Conservation (phyloP, 2,329 filamentous ascomycete species). For the Colletotrichum sp. region DNA sequence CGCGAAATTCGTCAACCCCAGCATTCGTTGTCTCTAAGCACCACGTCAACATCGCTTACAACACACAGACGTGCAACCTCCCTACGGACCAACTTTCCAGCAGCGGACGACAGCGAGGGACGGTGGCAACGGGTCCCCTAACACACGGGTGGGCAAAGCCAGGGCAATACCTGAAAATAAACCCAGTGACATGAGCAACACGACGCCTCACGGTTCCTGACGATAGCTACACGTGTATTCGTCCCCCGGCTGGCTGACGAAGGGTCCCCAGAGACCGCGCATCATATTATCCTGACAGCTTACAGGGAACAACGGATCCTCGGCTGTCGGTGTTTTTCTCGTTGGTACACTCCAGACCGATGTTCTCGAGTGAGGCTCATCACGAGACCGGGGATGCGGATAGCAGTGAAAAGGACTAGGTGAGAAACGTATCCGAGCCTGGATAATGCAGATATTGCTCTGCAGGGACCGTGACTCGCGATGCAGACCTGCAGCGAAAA, state of each 20-base stretch:
- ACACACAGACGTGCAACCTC: background rate
- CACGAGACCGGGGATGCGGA: background rate
- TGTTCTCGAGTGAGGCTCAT: background rate
- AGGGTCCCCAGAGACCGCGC: background rate
- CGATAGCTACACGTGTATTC: background rate
- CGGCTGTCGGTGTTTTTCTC: background rate
- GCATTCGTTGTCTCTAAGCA: background rate
- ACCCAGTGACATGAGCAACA: background rate
- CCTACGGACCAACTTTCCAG: background rate
- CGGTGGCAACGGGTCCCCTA: background rate
- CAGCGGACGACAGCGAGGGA: background rate
- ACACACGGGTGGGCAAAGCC: background rate
- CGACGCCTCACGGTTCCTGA: background rate
- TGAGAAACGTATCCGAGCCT: background rate
- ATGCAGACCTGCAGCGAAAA: background rate
- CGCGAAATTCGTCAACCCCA: background rate
- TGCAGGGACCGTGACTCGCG: constrained; percentile 4
- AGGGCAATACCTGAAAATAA: background rate
- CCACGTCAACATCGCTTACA: background rate
- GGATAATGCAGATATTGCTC: background rate
- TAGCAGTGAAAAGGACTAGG: background rate
- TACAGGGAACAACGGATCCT: background rate
- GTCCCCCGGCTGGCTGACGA: background rate
- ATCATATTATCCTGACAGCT: background rate
- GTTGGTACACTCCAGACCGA: background rate